Base-by-base conservation (phyloP, 495 filamentous ascomycete genomes). In the Talaromyces thailandensis region DNA sequence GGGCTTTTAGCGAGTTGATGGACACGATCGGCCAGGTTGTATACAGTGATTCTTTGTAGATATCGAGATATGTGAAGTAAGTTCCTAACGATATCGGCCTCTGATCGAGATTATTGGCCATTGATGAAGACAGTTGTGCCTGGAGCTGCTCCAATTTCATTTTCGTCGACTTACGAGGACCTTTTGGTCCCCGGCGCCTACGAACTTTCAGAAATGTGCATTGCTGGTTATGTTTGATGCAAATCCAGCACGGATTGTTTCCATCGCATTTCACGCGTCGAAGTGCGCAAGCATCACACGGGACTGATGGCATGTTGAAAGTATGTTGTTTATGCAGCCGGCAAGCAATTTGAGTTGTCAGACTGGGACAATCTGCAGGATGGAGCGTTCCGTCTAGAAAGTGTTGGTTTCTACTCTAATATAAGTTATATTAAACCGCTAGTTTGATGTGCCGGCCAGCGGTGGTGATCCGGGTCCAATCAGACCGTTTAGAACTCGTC, bases 201-300 rank as follows among this genome's bases (percentile, higher is more conserved):
- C 65, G 65, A 26, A 67, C 60, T 32, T 64, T 63, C 48, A 65
- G 32, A 52, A 64, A 67, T 16, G 65, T 67, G 62, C 65, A 67
- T 12, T 4, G 43, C 40, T 67, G 65, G 16, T 24, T 26, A 55
- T 63, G 50, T 14, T 35, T 62, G 23, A 62, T 21, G 52, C 65
- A 67, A 11, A 63, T 50, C 37, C 62, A 51, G 52, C 65, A 67
- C 24, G 65, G 63, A 48, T 55, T 37, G 25, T 64, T 60, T n/a
- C 65, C 63, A 67, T 67, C 65, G 37, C 65, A 67, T 40, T 57
- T 67, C 8, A 67, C 65, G 18, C 65, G 58, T 6, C 65, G 65
- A 3, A 67, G 50, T 29, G 64, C 64, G 56, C 65, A 67, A 18
- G 63, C 56, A 56, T 67, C 65, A 32, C 65, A 67, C 28, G 65